These are phyloP conservation scores for Saposhnikovia divaricata DNA, from an alignment of 129 eudicot genomes.

Conservation along the genomic window DNA sequence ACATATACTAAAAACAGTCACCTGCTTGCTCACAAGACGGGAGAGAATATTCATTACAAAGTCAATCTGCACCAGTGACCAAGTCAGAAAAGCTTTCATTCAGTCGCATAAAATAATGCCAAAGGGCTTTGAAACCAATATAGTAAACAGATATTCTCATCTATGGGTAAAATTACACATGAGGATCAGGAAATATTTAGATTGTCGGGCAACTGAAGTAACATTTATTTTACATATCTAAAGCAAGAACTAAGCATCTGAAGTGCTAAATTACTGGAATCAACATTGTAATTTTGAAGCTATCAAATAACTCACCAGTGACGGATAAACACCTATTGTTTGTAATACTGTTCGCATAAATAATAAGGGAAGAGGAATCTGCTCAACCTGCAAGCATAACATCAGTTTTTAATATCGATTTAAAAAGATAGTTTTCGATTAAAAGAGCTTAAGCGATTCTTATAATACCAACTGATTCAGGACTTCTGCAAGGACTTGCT, in stretches of 20 bases:
- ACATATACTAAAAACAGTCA: slow-evolving; percentile 14
- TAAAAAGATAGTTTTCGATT: not conserved
- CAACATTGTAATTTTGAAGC: not conserved
- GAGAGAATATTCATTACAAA: slow-evolving; percentile 88
- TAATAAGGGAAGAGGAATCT: slow-evolving; percentile 90
- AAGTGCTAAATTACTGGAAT: not conserved
- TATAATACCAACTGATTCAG: slow-evolving; percentile 80
- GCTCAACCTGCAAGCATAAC: slow-evolving; percentile 74
- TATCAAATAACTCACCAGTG: slow-evolving; percentile 48
- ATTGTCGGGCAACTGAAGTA: not conserved
- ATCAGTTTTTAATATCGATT: not conserved
- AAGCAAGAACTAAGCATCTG: not conserved
- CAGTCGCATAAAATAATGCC: not conserved
- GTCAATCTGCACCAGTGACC: slow-evolving; percentile 61
- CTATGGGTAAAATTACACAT: not conserved
- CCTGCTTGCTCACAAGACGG: slow-evolving; percentile 98
- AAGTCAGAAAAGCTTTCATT: not conserved
- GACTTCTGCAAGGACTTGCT: slow-evolving; percentile 94
- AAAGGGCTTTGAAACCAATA: not conserved
- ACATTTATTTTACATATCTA: not conserved
- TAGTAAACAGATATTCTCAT: not conserved
- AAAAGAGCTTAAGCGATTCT: slow-evolving; percentile 5
- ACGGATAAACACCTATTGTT: slow-evolving; percentile 88
- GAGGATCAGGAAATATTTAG: not conserved
- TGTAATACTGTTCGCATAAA: slow-evolving; percentile 98